A percentile compares a stretch with the other conserved stretches of the same genome.
Conservation (phyloP, 176 grass and related monocot species). For the Rhynchospora pubera region DNA sequence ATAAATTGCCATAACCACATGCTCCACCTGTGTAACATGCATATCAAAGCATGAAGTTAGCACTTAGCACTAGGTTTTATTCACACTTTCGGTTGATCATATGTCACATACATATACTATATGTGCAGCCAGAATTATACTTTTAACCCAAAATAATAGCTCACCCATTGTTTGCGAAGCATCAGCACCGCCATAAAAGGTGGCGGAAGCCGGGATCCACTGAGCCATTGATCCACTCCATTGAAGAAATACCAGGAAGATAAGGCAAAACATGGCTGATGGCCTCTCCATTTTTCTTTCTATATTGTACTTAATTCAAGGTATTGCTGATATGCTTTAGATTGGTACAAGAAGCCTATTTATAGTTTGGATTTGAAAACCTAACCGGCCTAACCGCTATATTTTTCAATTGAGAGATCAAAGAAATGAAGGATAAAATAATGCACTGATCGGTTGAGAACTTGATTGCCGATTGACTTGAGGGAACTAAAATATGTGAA, state of each 20-base stretch:
- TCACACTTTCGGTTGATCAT: background rate
- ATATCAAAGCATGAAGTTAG: background rate
- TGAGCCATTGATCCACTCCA: conserved; percentile 10
- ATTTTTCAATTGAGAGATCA: background rate
- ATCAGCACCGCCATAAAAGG: conserved; percentile 27
- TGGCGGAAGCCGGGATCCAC: conserved; percentile 17
- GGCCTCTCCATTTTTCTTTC: background rate
- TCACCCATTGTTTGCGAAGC: conserved; percentile 28
- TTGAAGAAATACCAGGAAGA: conserved; percentile 7
- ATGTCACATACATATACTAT: background rate
- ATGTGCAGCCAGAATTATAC: background rate
- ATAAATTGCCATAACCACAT: conserved; percentile 31
- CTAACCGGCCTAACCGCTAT: background rate
- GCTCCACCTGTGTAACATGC: conserved; percentile 17
- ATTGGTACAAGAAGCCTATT: background rate
- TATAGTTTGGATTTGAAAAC: background rate
- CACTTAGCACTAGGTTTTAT: background rate
- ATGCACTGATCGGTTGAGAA: background rate
- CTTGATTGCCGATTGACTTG: background rate
- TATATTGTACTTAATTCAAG: background rate
- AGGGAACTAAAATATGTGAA: no score
- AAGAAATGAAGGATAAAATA: background rate
- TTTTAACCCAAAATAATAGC: background rate
- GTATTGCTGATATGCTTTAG: background rate
- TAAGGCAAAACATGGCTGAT: background rate